Percentiles rank a stretch among this genome's conserved stretches.
Evolutionary conservation across 2,329 filamentous ascomycete genomes (phyloP).

Genomic region (Chrysoporthe deuterocubensis): DNA sequence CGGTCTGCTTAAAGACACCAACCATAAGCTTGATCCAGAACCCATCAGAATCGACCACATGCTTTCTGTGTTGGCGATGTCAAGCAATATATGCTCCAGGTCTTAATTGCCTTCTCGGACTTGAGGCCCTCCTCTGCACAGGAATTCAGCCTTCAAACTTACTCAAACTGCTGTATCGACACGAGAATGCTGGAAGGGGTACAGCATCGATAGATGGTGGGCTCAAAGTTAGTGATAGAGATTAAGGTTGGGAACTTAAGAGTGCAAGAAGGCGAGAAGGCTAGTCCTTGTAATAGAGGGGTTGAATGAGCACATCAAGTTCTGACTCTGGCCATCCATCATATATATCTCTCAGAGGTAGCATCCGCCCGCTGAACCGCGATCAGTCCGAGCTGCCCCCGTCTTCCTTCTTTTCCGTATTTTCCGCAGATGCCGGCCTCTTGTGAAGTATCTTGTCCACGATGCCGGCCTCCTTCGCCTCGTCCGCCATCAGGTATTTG

Average conservation of each 20-base stretch:
- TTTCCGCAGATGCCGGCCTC: conserved; percentile 43
- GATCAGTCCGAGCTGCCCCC: conserved; percentile 6
- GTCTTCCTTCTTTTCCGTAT: conserved; percentile 19
- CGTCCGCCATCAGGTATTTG: conserved; percentile 87
- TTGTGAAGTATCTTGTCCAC: conserved; percentile 84
- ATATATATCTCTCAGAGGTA: too few relatives aligned
- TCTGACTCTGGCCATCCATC: background rate
- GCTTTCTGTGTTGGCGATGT: background rate
- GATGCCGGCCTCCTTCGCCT: conserved; percentile 88
- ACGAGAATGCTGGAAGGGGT: too few relatives aligned
- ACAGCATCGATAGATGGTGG: too few relatives aligned
- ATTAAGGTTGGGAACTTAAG: background rate
- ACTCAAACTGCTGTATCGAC: too few relatives aligned
- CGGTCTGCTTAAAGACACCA: too few relatives aligned
- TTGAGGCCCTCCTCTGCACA: too few relatives aligned
- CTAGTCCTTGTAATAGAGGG: conserved; percentile 10
- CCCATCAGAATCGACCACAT: too few relatives aligned
- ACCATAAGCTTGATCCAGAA: too few relatives aligned
- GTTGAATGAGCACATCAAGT: background rate
- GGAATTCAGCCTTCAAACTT: too few relatives aligned
- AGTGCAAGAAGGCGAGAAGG: background rate
- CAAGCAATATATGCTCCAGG: background rate
- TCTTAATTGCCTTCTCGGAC: too few relatives aligned
- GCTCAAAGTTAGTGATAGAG: too few relatives aligned
- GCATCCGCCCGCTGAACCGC: background rate